Evolutionary conservation across 2,329 filamentous ascomycete species (phyloP).

Genomic region (Epichloe gansuensis): DNA sequence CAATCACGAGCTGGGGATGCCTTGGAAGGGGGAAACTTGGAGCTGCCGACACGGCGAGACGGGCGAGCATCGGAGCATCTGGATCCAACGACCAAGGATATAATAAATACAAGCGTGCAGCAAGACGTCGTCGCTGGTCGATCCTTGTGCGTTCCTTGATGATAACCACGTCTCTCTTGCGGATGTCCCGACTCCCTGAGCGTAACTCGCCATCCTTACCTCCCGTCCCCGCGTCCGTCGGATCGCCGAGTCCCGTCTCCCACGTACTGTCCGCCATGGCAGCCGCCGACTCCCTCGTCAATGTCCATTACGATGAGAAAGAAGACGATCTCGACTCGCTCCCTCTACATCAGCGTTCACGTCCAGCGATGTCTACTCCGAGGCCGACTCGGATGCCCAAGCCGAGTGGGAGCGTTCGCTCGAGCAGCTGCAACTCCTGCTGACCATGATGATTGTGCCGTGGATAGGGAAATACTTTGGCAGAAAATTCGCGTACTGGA

Average conservation of each 20-base stretch:
- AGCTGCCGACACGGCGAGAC: neutral
- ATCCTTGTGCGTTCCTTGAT: neutral
- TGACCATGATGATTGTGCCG: slow-evolving; percentile 90
- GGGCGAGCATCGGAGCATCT: neutral
- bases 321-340: slow-evolving; percentile 50
- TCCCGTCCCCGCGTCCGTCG: neutral
- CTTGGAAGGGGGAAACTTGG: neutral
- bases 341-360: slow-evolving; percentile 35
- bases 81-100: neutral
- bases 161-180: neutral
- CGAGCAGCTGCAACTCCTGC: slow-evolving; percentile 81
- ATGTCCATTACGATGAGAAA: slow-evolving; percentile 40
- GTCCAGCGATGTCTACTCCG: slow-evolving; percentile 43
- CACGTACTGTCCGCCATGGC: slow-evolving; percentile 14
- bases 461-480: slow-evolving; percentile 93
- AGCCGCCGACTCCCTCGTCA: slow-evolving; percentile 33
- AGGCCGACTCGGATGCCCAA: slow-evolving; percentile 72
- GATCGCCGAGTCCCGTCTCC: neutral
- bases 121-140: neutral
- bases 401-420: slow-evolving; percentile 89
- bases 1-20: slow-evolving; percentile 1
- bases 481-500: slow-evolving; percentile 91
- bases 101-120: neutral
- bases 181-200: neutral
- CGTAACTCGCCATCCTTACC: neutral